Evolutionary conservation across 2,329 filamentous ascomycete genomes (phyloP).

Genomic region (Cryphonectria japonica): DNA sequence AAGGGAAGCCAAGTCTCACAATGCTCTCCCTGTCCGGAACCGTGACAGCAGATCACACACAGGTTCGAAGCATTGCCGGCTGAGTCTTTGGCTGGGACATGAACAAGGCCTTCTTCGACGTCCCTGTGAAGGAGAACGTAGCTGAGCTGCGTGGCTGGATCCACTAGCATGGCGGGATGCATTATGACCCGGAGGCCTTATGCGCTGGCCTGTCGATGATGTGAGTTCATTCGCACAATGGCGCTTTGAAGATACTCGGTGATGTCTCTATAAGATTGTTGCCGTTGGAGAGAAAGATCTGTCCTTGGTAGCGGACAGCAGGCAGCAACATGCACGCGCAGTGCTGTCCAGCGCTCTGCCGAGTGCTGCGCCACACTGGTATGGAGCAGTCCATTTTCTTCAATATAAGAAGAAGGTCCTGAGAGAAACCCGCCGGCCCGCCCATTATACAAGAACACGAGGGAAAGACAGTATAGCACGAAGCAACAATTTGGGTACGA

Average conservation of each 20-base stretch:
- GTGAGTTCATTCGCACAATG: background rate
- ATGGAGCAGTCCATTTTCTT: background rate
- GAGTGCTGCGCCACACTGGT: background rate
- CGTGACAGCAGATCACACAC: slow-evolving; percentile 15
- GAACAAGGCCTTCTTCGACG: fast-evolving
- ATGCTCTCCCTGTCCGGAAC: background rate
- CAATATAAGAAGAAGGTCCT: too few species aligned
- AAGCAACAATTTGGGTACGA: too few species aligned
- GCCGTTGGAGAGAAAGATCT: background rate
- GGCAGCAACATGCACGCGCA: background rate
- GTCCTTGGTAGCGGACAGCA: background rate
- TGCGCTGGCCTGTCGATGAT: background rate
- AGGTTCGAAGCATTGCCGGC: background rate
- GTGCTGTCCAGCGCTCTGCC: background rate
- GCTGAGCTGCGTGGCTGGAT: background rate
- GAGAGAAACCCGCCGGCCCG: too few species aligned
- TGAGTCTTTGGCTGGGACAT: background rate
- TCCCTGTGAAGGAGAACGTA: background rate
- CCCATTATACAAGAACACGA: background rate
- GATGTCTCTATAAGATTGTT: background rate
- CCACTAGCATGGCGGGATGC: background rate
- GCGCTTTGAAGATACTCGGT: background rate
- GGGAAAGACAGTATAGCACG: background rate
- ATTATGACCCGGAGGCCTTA: background rate
- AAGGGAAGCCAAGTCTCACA: slow-evolving; percentile 2